Base-by-base conservation (phyloP, 305 asterid species). In the Solanum hybrid region DNA sequence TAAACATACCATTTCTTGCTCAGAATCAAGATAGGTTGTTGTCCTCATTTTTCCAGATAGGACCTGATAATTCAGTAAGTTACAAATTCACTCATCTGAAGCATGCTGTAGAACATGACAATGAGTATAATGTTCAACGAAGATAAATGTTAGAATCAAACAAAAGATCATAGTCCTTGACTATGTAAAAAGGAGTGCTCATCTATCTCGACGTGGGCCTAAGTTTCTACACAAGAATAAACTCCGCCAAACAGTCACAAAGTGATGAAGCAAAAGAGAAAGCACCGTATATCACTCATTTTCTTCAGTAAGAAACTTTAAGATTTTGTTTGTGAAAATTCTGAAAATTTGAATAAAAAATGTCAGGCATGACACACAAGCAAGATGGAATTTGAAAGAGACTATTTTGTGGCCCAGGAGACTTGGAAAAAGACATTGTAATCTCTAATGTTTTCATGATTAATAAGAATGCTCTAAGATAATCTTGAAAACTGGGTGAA, bases 291-390 rank as follows among this genome's bases (percentile, higher is more conserved):
- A 16, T 14, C 64, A 46, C 60, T 46, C 22, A 0, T 16, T 46
- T 46, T 14, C 64, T 46, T 46, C 20, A 46, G 64, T 13, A 85
- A 40, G 71, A 40, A 31, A 89, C 90, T 93, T 90, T 88, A 92
- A 86, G 46, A 82, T 86, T 90, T 94, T 89, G 91, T 91, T 87
- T 91, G 60, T 32, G 87, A 90, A 69, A 77, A 86, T 90, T 93
- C 97, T 95, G 94, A 91, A 94, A 24, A 27, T 27, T 37, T 26
- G 89, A 27, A 38, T 40, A 80, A 85, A 92, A 79, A 71, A 46
- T 75, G 51, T 6, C 20, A 89, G 51, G 75, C 80, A 75, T 87
- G 89, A 87, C 14, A 24, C 26, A 36, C 17, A 37, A 66, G 72
- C 84, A 87, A 27, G 71, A 87, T 4, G 27, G 38, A 86, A 36